phyloP scores from a whole-genome alignment of 2,329 filamentous ascomycete genomes.

The Colletotrichum scovillei region DNA sequence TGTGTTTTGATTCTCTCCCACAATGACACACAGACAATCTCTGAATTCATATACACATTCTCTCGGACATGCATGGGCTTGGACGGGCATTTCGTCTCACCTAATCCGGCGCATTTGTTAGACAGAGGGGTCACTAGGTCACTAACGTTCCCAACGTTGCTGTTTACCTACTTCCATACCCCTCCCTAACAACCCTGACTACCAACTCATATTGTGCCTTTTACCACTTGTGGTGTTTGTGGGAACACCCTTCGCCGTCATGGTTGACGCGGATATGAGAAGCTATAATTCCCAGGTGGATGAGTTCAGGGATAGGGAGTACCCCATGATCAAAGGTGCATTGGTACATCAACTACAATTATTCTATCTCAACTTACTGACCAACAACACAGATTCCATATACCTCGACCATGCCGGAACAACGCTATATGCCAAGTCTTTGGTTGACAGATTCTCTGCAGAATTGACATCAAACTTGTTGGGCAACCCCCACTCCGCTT shows the following conservation, averaged over 20 bases:
- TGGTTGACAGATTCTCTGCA: constrained; percentile 82
- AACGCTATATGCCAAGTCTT: constrained; percentile 82
- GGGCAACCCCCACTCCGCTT: constrained; percentile 93
- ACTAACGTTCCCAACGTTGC: not conserved
- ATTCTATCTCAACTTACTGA: constrained; percentile 28
- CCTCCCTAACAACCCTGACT: not conserved
- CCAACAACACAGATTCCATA: constrained; percentile 66
- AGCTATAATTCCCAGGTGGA: constrained; percentile 71
- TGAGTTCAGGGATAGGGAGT: constrained; percentile 68
- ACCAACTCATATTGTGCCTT: not conserved
- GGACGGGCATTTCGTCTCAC: constrained; percentile 13
- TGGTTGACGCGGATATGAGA: constrained; percentile 19
- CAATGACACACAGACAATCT: not conserved
- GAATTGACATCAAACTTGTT: constrained; percentile 84
- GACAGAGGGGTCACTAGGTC: not conserved
- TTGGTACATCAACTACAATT: constrained; percentile 18
- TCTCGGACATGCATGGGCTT: not conserved
- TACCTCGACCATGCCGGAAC: constrained; percentile 98
- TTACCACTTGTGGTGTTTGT: not conserved
- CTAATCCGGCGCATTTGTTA: constrained; percentile 10
- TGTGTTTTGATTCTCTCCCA: not conserved
- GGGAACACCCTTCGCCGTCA: not conserved
- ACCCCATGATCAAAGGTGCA: constrained; percentile 76
- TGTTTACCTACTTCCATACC: not conserved
- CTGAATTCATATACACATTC: not conserved